A percentile compares a stretch with the other conserved stretches of the same genome.
phyloP scores from a whole-genome alignment of 768 basidiomycete genomes.

The Russula earlei region DNA sequence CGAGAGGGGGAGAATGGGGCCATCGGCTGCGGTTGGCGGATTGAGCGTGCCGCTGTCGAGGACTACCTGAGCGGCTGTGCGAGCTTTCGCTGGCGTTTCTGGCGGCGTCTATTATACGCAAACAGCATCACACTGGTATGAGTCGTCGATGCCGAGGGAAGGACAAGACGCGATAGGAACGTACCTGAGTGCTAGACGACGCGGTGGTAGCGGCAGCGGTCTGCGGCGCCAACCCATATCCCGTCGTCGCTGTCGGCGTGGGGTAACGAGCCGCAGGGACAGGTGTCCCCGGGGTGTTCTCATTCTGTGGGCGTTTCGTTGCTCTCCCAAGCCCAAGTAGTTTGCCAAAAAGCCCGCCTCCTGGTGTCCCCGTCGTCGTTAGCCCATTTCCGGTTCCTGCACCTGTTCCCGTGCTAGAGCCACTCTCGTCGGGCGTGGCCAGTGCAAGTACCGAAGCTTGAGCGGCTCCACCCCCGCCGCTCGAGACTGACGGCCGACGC shows the following conservation, averaged over 20 bases:
- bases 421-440: slow-evolving; percentile 35
- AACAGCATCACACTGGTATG: slow-evolving; percentile 20
- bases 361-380: slow-evolving; percentile 20
- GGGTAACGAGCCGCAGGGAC: neutral
- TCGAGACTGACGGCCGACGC: slow-evolving; percentile 38
- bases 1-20: slow-evolving; percentile 55
- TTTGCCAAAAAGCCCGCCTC: slow-evolving; percentile 66
- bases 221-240: neutral
- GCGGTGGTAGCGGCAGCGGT: neutral
- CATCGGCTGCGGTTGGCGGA: slow-evolving; percentile 65
- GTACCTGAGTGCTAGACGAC: neutral
- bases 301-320: slow-evolving; percentile 30
- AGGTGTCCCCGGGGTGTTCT: slow-evolving; percentile 20
- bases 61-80: slow-evolving; percentile 46
- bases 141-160: neutral
- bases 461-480: slow-evolving; percentile 30
- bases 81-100: slow-evolving; percentile 24
- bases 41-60: slow-evolving; percentile 42
- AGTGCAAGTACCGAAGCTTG: slow-evolving; percentile 22
- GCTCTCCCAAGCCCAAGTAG: slow-evolving; percentile 67
- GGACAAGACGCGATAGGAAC: neutral
- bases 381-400: neutral
- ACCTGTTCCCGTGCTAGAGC: neutral
- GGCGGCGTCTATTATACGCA: neutral
- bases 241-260: neutral